These are phyloP conservation scores for Alternaria panax DNA, from an alignment of 2,329 filamentous ascomycete genomes.

Conservation along the genomic window DNA sequence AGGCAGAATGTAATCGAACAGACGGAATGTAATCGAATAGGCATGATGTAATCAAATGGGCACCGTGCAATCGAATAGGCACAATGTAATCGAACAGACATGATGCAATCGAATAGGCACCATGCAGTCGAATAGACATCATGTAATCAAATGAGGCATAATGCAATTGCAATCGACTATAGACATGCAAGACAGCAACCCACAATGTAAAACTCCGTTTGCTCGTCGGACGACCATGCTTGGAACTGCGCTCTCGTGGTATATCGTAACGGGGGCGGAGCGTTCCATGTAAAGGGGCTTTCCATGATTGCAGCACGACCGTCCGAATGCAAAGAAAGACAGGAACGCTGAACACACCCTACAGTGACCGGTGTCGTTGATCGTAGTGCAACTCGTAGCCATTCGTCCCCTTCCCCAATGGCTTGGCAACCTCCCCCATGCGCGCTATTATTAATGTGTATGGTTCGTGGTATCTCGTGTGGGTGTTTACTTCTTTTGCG, in stretches of 20 bases:
- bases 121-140: no score
- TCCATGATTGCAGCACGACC: slow-evolving; percentile 34
- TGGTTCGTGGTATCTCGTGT: slow-evolving; percentile 39
- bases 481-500: slow-evolving; percentile 30
- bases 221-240: slow-evolving; percentile 40
- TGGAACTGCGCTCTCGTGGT: slow-evolving; percentile 31
- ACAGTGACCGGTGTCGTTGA: slow-evolving; percentile 35
- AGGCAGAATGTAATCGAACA: no score
- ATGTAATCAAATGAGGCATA: background rate
- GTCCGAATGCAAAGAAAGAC: slow-evolving; percentile 47
- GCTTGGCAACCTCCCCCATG: slow-evolving; percentile 31
- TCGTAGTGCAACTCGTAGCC: slow-evolving; percentile 36
- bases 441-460: slow-evolving; percentile 42
- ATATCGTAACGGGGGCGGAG: slow-evolving; percentile 34
- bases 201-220: slow-evolving; percentile 45
- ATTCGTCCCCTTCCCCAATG: slow-evolving; percentile 23
- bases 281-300: slow-evolving; percentile 21
- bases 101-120: no score
- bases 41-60: no score
- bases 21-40: no score
- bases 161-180: slow-evolving; percentile 22
- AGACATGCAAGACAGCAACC: slow-evolving; percentile 29
- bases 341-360: slow-evolving; percentile 42
- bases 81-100: no score
- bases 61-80: no score